phyloP scores from a whole-genome alignment of 2,329 filamentous ascomycete species.

The Pseudogymnoascus sp. region DNA sequence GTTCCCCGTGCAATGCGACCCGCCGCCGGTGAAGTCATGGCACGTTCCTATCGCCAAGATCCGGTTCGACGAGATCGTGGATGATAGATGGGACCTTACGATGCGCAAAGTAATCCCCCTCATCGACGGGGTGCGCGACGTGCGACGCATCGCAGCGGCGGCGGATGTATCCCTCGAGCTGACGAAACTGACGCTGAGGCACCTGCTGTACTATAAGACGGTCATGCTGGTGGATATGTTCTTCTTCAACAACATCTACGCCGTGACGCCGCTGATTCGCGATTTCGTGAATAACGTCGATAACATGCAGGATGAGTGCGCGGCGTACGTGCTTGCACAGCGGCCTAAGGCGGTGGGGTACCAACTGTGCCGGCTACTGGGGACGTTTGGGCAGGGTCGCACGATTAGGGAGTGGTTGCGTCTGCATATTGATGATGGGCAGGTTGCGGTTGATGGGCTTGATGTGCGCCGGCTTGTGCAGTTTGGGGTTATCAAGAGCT shows the following conservation, averaged over 20 bases:
- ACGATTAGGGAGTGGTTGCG: constrained; percentile 84
- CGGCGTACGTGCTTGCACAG: constrained; percentile 63
- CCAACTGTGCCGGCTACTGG: constrained; percentile 75
- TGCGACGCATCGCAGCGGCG: constrained; percentile 75
- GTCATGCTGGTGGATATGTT: constrained; percentile 89
- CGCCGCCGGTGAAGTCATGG: constrained; percentile 73
- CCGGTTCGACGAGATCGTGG: constrained; percentile 54
- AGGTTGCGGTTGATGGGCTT: constrained; percentile 63
- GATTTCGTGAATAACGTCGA: constrained; percentile 69
- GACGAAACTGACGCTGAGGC: constrained; percentile 76
- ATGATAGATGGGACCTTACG: constrained; percentile 67
- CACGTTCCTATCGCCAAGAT: constrained; percentile 78
- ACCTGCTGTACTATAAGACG: constrained; percentile 89
- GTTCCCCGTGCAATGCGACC: constrained; percentile 72
- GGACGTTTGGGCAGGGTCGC: constrained; percentile 71
- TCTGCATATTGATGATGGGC: constrained; percentile 57
- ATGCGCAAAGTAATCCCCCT: constrained; percentile 71
- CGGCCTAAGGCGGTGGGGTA: constrained; percentile 28
- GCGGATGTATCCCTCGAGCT: constrained; percentile 83
- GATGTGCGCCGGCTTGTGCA: constrained; percentile 89
- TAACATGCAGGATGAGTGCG: constrained; percentile 77
- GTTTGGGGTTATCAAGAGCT: constrained; percentile 92
- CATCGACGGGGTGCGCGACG: constrained; percentile 86
- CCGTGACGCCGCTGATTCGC: constrained; percentile 67
- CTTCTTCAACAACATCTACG: constrained; percentile 88